Conservation (phyloP, 2,329 filamentous ascomycete species). For the Byssoonygena ceratinophila region DNA sequence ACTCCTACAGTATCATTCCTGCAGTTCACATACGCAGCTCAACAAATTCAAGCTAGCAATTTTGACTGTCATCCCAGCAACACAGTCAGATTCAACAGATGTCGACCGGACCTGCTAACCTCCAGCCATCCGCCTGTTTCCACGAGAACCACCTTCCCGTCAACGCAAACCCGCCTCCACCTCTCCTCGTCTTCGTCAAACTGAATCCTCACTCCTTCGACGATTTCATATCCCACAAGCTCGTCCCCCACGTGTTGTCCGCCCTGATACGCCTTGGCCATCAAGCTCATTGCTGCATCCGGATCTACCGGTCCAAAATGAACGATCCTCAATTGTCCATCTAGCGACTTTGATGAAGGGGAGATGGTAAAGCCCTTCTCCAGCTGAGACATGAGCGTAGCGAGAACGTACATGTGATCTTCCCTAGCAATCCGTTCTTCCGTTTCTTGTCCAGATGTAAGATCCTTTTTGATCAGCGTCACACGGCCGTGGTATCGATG, state of each 20-base stretch:
- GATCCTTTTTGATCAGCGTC: constrained; percentile 29
- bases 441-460: constrained; percentile 13
- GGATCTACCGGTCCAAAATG: constrained; percentile 60
- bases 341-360: constrained; percentile 58
- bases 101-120: constrained; percentile 33
- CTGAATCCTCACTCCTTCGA: constrained; percentile 57
- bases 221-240: constrained; percentile 58
- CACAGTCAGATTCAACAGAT: constrained; percentile 13
- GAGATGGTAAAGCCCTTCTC: constrained; percentile 76
- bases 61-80: too few species aligned
- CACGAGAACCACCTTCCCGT: constrained; percentile 73
- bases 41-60: too few species aligned
- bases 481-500: constrained; percentile 50
- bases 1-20: too few species aligned
- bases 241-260: constrained; percentile 46
- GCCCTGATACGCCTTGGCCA: constrained; percentile 52
- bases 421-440: constrained; percentile 27
- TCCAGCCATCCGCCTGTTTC: constrained; percentile 61
- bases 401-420: constrained; percentile 65
- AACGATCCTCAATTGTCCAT: constrained; percentile 60
- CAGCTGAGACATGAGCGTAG: constrained; percentile 66
- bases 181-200: constrained; percentile 56
- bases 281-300: constrained; percentile 62
- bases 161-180: constrained; percentile 84
- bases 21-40: too few species aligned